Percentiles rank a stretch among this genome's conserved stretches.
These are phyloP conservation scores for Pseudocercospora musae DNA, from an alignment of 2,329 filamentous ascomycete genomes.

Conservation along the genomic window DNA sequence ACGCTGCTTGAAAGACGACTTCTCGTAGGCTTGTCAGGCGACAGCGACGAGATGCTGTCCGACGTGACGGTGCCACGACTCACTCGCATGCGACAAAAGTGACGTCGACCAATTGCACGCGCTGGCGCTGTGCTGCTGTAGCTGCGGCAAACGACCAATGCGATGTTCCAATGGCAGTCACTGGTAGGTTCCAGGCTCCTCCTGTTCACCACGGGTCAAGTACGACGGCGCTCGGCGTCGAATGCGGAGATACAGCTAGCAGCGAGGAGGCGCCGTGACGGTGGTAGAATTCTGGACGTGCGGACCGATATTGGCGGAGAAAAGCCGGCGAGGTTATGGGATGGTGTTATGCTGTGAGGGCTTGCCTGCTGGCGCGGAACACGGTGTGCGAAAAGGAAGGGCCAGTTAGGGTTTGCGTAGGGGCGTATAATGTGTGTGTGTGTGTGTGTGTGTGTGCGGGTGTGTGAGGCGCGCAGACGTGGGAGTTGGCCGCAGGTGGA, in stretches of 20 bases:
- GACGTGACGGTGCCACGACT: slow-evolving; percentile 2
- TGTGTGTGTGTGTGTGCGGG: too few relatives aligned
- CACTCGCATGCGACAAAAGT: slow-evolving; percentile 12
- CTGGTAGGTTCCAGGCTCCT: slow-evolving; percentile 8
- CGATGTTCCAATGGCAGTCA: slow-evolving; percentile 14
- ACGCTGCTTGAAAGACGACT: slow-evolving; percentile 8
- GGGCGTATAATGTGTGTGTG: too few relatives aligned
- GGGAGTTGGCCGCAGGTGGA: slow-evolving; percentile 2
- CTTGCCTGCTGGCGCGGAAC: slow-evolving; percentile 5
- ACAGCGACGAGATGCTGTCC: slow-evolving; percentile 13
- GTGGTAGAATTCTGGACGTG: slow-evolving; percentile 19
- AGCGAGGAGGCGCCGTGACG: slow-evolving; percentile 21
- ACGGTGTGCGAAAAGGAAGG: slow-evolving; percentile 3
- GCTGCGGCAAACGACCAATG: slow-evolving; percentile 10
- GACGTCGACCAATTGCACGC: slow-evolving; percentile 14
- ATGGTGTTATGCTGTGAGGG: slow-evolving; percentile 3
- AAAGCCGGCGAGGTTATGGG: slow-evolving; percentile 11
- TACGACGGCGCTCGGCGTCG: not conserved
- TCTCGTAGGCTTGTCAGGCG: slow-evolving; percentile 10
- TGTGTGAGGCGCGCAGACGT: not conserved
- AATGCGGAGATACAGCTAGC: not conserved
- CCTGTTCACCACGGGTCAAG: slow-evolving; percentile 1
- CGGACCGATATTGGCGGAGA: slow-evolving; percentile 22
- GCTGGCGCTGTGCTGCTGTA: slow-evolving; percentile 11
- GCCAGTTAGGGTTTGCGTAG: not conserved